A percentile compares a stretch with the other conserved stretches of the same genome.
phyloP scores from a whole-genome alignment of 139 green algal species.

The Astrephomene gubernaculifera region DNA sequence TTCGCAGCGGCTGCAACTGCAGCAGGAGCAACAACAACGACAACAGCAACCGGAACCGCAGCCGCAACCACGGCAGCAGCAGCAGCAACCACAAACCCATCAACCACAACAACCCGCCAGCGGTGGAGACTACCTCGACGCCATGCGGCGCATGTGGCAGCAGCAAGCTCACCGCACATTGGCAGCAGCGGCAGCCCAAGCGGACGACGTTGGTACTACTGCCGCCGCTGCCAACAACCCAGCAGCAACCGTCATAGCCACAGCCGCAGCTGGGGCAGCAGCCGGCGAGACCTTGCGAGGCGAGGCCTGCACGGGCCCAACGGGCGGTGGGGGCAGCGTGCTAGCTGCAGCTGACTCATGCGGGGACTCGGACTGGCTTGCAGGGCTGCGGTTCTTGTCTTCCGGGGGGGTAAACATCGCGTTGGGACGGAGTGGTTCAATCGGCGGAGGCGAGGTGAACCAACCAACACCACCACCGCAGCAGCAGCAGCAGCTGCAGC shows the following conservation, averaged over 20 bases:
- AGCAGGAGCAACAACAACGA: background rate
- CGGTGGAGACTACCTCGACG: background rate
- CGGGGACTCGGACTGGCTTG: conserved; percentile 10
- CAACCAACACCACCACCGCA: background rate
- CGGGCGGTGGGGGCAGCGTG: background rate
- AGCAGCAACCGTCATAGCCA: background rate
- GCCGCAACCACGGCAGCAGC: background rate
- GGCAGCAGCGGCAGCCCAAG: background rate
- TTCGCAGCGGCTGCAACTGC: background rate
- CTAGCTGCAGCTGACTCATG: background rate
- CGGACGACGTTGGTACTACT: background rate
- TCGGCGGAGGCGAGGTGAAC: background rate
- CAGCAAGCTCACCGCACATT: background rate
- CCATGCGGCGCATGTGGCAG: background rate
- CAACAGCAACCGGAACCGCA: background rate
- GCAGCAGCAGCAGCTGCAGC: background rate
- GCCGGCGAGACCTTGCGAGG: background rate
- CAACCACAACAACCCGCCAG: background rate
- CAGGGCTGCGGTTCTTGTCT: background rate
- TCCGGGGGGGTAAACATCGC: background rate
- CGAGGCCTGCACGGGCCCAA: background rate
- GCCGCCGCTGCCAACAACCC: background rate
- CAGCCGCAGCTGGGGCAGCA: background rate
- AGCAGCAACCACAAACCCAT: background rate
- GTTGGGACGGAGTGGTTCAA: background rate